Conservation (phyloP, 2,329 filamentous ascomycete species). For the Verticillium isaacii region DNA sequence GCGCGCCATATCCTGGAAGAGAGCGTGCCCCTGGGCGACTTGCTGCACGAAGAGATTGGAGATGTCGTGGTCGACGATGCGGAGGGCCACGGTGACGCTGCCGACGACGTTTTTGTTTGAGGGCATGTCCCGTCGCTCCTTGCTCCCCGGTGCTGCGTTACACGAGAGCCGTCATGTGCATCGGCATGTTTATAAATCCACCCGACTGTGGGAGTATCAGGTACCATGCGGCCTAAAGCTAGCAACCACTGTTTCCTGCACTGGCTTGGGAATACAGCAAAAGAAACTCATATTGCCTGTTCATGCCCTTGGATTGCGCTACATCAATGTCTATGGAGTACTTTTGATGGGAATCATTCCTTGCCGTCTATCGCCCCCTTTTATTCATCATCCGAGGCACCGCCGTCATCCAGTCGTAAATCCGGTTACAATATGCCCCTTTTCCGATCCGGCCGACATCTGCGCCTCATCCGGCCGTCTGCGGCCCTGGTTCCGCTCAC, state of each 20-base stretch:
- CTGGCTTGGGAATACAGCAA: neutral
- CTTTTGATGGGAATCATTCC: neutral
- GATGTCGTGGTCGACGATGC: constrained; percentile 24
- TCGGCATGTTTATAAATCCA: neutral
- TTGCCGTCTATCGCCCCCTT: neutral
- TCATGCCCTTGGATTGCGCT: too few species aligned
- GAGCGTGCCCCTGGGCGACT: constrained; percentile 62
- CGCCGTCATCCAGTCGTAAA: neutral
- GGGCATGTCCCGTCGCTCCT: neutral
- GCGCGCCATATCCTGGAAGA: constrained; percentile 56
- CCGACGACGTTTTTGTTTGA: constrained; percentile 17
- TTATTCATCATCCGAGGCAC: neutral
- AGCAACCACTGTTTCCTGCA: neutral
- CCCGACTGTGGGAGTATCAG: too few species aligned
- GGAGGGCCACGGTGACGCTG: constrained; percentile 16
- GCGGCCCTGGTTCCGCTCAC: too few species aligned
- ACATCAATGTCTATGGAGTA: neutral
- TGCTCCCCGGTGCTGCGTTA: too few species aligned
- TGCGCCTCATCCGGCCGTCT: neutral
- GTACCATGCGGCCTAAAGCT: neutral
- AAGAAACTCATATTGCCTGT: too few species aligned
- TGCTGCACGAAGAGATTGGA: constrained; percentile 61
- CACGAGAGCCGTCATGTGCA: neutral
- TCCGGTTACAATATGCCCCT: neutral
- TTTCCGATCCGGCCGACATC: neutral